A percentile compares a stretch with the other conserved stretches of the same genome.
Evolutionary conservation across 2,329 filamentous ascomycete genomes (phyloP).

Genomic region (Alternaria arborescens): DNA sequence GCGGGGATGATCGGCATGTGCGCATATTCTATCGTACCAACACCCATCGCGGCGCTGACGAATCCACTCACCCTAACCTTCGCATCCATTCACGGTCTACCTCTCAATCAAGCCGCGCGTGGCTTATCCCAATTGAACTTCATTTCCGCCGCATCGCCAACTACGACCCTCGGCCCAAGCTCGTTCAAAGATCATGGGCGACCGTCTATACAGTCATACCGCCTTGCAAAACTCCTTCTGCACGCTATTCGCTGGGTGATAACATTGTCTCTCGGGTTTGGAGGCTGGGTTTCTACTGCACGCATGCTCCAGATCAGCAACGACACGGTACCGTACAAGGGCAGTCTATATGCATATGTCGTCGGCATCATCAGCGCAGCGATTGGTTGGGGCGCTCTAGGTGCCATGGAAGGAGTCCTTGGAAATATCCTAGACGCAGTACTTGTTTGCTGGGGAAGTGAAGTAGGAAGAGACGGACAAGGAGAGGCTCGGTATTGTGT

Average conservation of each 20-base stretch:
- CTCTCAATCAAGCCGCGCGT: conserved; percentile 77
- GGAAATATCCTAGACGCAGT: conserved; percentile 88
- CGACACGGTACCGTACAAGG: conserved; percentile 62
- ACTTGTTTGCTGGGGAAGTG: conserved; percentile 93
- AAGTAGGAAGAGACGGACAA: conserved; percentile 64
- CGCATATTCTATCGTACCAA: conserved; percentile 82
- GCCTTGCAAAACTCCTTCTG: conserved; percentile 88
- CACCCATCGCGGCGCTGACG: conserved; percentile 83
- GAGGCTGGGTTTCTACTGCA: conserved; percentile 95
- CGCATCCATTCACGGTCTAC: conserved; percentile 89
- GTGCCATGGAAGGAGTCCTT: conserved; percentile 87
- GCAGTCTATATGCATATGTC: conserved; percentile 93
- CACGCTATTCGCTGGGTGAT: conserved; percentile 92
- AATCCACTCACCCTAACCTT: conserved; percentile 94
- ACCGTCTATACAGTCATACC: conserved; percentile 79
- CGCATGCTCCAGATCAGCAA: conserved; percentile 73
- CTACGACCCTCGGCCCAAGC: conserved; percentile 66
- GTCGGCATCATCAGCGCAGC: conserved; percentile 91
- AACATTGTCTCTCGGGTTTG: conserved; percentile 87
- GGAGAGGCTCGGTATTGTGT: conserved; percentile 83
- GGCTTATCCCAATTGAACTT: conserved; percentile 84
- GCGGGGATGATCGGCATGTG: conserved; percentile 74
- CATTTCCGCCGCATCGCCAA: conserved; percentile 75
- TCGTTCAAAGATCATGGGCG: conserved; percentile 53
- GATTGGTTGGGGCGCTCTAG: conserved; percentile 93